phyloP scores from a whole-genome alignment of 129 eudicot genomes.

The Artemisia argyi region DNA sequence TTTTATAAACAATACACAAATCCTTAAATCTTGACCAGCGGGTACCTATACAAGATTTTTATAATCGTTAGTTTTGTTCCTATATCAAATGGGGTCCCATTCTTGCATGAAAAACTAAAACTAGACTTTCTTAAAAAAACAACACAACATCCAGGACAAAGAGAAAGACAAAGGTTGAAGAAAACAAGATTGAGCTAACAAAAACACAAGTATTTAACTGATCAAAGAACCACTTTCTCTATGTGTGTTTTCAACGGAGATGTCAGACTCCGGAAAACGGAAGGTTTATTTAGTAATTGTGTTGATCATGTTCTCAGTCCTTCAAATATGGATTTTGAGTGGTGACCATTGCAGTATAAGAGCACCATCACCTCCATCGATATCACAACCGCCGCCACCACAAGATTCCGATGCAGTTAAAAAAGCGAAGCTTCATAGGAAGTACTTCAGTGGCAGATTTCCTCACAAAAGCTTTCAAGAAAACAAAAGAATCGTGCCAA shows the following conservation, averaged over 20 bases:
- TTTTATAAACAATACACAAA: not conserved
- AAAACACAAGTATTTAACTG: slow-evolving; percentile 9
- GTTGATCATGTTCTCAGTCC: slow-evolving; percentile 39
- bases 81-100: slow-evolving; percentile 32
- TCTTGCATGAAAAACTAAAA: slow-evolving; percentile 32
- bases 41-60: not conserved
- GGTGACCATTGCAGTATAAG: slow-evolving; percentile 39
- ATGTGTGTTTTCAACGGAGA: slow-evolving; percentile 53
- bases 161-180: no score
- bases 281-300: slow-evolving; percentile 30
- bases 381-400: slow-evolving; percentile 38
- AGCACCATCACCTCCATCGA: slow-evolving; percentile 32
- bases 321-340: slow-evolving; percentile 42
- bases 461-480: slow-evolving; percentile 46
- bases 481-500: slow-evolving; percentile 70
- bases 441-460: slow-evolving; percentile 49
- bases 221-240: slow-evolving; percentile 40
- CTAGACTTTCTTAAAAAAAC: slow-evolving; percentile 8
- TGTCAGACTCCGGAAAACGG: slow-evolving; percentile 47
- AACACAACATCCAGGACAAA: not conserved
- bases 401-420: slow-evolving; percentile 22
- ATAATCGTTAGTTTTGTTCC: slow-evolving; percentile 22
- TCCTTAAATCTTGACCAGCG: not conserved
- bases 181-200: slow-evolving; percentile 22
- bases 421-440: slow-evolving; percentile 39